Percentiles rank a stretch among this genome's conserved stretches.
Evolutionary conservation across 208 protist genomes (phyloP).

Genomic region (Leishmania guyanensis): DNA sequence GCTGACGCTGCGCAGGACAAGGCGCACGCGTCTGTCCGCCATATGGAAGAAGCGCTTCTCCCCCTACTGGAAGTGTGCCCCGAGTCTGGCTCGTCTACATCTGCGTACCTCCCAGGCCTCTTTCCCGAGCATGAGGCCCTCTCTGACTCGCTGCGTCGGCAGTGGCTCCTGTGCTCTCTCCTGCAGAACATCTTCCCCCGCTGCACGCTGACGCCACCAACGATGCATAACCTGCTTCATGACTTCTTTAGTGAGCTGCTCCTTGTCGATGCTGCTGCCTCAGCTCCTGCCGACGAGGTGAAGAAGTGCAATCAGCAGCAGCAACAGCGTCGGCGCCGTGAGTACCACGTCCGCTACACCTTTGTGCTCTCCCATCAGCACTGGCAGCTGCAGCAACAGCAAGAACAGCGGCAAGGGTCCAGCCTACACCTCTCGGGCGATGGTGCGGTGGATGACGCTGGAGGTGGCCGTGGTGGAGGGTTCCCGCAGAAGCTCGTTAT

Average conservation of each 20-base stretch:
- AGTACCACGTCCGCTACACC: slow-evolving; percentile 27
- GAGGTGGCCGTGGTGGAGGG: neutral
- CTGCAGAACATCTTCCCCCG: slow-evolving; percentile 29
- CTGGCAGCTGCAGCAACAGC: slow-evolving; percentile 8
- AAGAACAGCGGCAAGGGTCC: slow-evolving; percentile 1
- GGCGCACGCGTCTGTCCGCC: neutral
- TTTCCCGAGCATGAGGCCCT: slow-evolving; percentile 4
- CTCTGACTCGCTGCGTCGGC: slow-evolving; percentile 13
- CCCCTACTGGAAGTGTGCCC: slow-evolving; percentile 5
- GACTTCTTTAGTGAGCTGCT: slow-evolving; percentile 15
- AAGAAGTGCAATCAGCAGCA: neutral
- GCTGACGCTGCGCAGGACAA: neutral
- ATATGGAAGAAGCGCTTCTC: slow-evolving; percentile 1
- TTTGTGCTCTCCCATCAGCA: slow-evolving; percentile 23
- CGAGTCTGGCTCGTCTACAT: neutral
- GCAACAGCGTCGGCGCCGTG: neutral
- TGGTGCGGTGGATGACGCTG: neutral
- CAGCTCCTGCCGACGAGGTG: neutral
- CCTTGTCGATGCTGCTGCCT: neutral
- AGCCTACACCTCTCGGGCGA: neutral
- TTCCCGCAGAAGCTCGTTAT: neutral
- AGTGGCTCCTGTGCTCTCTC: slow-evolving; percentile 26
- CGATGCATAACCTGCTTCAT: slow-evolving; percentile 15
- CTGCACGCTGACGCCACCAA: slow-evolving; percentile 11
- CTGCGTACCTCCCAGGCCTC: neutral